Evolutionary conservation across 148 eudicot genomes (phyloP).

Genomic region (Pouteria glomerata): DNA sequence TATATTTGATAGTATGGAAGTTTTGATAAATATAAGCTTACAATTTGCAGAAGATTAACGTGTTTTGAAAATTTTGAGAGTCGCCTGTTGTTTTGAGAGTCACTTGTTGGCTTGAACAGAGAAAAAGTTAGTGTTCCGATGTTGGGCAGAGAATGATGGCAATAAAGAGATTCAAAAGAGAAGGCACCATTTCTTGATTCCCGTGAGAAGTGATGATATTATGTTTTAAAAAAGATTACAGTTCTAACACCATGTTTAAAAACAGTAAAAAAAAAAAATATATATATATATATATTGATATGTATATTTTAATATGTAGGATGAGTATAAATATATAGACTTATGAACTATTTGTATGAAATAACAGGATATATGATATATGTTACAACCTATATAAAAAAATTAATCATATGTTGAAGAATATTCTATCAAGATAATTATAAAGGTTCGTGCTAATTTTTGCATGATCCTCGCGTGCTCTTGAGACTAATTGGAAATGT

Average conservation of each 20-base stretch:
- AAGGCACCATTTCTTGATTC: background rate
- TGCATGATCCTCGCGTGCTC: background rate
- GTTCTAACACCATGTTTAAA: background rate
- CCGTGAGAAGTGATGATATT: background rate
- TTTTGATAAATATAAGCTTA: too few relatives aligned
- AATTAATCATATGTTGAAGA: background rate
- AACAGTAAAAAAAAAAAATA: too few relatives aligned
- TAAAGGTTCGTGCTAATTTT: background rate
- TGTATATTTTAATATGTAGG: too few relatives aligned
- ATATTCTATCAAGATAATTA: background rate
- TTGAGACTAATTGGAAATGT: background rate
- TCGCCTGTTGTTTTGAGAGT: background rate
- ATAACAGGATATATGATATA: too few relatives aligned
- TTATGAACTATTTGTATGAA: too few relatives aligned
- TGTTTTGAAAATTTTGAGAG: background rate
- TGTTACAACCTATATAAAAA: too few relatives aligned
- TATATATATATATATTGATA: too few relatives aligned
- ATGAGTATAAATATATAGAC: background rate
- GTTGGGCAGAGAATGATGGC: background rate
- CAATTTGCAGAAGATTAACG: background rate
- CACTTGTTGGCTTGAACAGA: too few relatives aligned
- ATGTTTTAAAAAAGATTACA: background rate
- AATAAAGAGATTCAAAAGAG: background rate
- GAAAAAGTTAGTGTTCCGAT: background rate
- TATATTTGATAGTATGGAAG: background rate